A percentile compares a stretch with the other conserved stretches of the same genome.
phyloP scores from a whole-genome alignment of 345 rosid genomes.

The Stellera chamaejasme region DNA sequence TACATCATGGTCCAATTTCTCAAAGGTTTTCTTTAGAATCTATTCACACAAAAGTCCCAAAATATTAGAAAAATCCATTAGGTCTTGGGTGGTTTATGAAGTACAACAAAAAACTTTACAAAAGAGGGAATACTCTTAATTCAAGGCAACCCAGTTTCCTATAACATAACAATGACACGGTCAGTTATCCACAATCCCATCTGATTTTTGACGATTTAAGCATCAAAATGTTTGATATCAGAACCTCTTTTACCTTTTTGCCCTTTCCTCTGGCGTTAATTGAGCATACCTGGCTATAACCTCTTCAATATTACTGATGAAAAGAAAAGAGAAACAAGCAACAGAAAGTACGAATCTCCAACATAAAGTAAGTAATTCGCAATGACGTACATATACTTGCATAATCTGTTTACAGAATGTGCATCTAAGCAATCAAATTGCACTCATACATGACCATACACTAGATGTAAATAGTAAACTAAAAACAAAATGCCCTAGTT shows the following conservation, averaged over 20 bases:
- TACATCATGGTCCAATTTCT: slow-evolving; percentile 89
- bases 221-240: no score
- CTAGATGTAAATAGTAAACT: no score
- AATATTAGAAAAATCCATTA: not conserved
- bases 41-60: slow-evolving; percentile 27
- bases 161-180: slow-evolving; percentile 20
- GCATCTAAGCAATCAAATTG: no score
- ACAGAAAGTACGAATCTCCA: not conserved
- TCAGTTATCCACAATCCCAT: slow-evolving; percentile 6
- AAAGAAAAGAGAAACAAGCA: slow-evolving; percentile 4
- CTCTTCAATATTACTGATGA: slow-evolving; percentile 58
- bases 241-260: slow-evolving; percentile 41
- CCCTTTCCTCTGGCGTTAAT: slow-evolving; percentile 82
- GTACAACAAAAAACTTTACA: slow-evolving; percentile 7
- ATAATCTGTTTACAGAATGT: no score
- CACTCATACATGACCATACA: no score
- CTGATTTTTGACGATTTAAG: slow-evolving; percentile 13
- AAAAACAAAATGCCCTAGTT: no score
- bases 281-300: slow-evolving; percentile 67
- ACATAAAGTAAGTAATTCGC: no score
- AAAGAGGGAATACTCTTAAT: slow-evolving; percentile 33
- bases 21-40: slow-evolving; percentile 86
- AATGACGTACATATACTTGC: no score
- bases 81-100: no score
- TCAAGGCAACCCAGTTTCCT: slow-evolving; percentile 96